Conservation (phyloP, 805 yeast genomes). For the Zygotorulaspora danielsina region DNA sequence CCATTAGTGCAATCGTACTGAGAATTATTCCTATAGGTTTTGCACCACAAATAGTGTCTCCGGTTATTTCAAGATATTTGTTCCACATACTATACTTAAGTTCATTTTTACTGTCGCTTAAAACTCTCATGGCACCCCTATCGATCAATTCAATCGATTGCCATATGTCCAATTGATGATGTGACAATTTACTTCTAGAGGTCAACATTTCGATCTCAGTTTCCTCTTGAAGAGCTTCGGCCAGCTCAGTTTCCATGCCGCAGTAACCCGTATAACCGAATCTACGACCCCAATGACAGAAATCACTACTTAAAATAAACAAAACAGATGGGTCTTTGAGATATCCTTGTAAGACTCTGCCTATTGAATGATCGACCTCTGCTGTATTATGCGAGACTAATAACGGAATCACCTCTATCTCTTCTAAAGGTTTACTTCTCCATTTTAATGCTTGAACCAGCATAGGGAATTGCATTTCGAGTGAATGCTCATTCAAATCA, state of each 20-base stretch:
- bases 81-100: constrained; percentile 62
- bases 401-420: constrained; percentile 65
- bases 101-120: constrained; percentile 37
- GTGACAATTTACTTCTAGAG: constrained; percentile 27
- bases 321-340: constrained; percentile 52
- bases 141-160: constrained; percentile 74
- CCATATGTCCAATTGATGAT: constrained; percentile 49
- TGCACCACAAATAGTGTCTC: constrained; percentile 92
- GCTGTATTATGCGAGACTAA: constrained; percentile 63
- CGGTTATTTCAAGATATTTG: constrained; percentile 61
- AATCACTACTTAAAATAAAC: constrained; percentile 82
- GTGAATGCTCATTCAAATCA: constrained; percentile 85
- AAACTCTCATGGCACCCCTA: constrained; percentile 58
- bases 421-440: constrained; percentile 36
- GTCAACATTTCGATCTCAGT: constrained; percentile 33
- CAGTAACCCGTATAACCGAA: constrained; percentile 58
- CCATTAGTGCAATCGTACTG: constrained; percentile 36
- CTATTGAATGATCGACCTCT: constrained; percentile 43
- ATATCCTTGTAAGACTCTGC: constrained; percentile 48
- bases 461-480: constrained; percentile 89
- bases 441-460: constrained; percentile 48
- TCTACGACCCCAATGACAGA: constrained; percentile 88
- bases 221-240: constrained; percentile 33
- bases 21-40: constrained; percentile 70
- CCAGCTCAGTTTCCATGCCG: constrained; percentile 23